Evolutionary conservation across 805 yeast species (phyloP).

Genomic region (Candida koratica): DNA sequence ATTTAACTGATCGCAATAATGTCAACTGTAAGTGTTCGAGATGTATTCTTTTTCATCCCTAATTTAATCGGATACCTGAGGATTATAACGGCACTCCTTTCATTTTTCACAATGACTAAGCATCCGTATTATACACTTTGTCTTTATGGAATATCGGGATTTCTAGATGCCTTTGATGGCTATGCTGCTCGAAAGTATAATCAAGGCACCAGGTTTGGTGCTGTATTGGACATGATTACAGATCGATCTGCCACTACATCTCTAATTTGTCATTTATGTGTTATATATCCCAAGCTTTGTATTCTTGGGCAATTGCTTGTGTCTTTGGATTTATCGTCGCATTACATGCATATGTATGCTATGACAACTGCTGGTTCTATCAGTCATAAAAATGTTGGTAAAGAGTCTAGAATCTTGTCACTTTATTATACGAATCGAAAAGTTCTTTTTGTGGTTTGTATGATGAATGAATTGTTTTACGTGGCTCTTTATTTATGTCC

Average conservation of each 20-base stretch:
- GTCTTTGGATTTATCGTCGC: constrained; percentile 85
- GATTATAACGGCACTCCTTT: constrained; percentile 73
- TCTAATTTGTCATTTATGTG: constrained; percentile 80
- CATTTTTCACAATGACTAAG: constrained; percentile 75
- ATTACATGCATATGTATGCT: constrained; percentile 98
- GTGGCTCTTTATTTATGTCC: constrained; percentile 80
- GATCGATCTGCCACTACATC: constrained; percentile 96
- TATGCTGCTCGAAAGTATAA: constrained; percentile 84
- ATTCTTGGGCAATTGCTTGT: constrained; percentile 78
- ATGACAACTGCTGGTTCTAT: constrained; percentile 73
- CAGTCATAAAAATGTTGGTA: constrained; percentile 79
- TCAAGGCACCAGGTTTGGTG: constrained; percentile 92
- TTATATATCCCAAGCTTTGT: constrained; percentile 68
- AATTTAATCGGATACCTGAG: constrained; percentile 88
- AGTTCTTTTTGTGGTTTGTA: constrained; percentile 85
- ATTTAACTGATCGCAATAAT: too few species aligned
- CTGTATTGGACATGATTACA: constrained; percentile 97
- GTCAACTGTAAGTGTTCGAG: constrained; percentile 32
- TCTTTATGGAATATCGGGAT: constrained; percentile 81
- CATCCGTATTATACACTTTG: constrained; percentile 78
- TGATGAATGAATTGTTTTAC: constrained; percentile 89
- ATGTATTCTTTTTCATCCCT: constrained; percentile 79
- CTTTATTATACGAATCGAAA: constrained; percentile 83
- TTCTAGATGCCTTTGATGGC: constrained; percentile 95
- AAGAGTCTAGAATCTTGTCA: constrained; percentile 66